These are phyloP conservation scores for Taiozyma sp. DNA, from an alignment of 1,139 yeast species.

Conservation along the genomic window DNA sequence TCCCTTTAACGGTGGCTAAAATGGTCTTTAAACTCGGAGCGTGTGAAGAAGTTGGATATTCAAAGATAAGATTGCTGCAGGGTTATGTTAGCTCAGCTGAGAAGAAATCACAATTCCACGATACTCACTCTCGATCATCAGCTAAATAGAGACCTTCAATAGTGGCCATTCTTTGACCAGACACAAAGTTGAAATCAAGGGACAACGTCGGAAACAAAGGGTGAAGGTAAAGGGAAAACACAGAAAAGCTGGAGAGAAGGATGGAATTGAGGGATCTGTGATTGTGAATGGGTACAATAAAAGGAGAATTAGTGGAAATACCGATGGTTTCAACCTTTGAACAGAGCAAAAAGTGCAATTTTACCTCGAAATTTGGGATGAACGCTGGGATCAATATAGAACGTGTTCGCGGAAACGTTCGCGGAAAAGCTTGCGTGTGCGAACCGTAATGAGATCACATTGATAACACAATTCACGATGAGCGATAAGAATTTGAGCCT, in stretches of 20 bases:
- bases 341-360: background rate
- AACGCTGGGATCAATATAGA: background rate
- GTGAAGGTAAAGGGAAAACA: background rate
- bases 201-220: background rate
- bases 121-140: conserved; percentile 44
- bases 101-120: background rate
- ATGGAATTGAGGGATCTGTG: background rate
- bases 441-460: no score
- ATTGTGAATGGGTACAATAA: background rate
- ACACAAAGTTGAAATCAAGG: background rate
- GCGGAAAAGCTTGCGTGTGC: background rate
- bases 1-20: conserved; percentile 30
- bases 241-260: background rate
- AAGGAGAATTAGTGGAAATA: background rate
- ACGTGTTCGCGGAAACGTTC: background rate
- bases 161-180: conserved; percentile 30
- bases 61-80: conserved; percentile 45
- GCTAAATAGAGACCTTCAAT: conserved; percentile 64
- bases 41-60: conserved; percentile 46
- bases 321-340: background rate
- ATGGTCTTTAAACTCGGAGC: conserved; percentile 48
- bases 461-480: no score
- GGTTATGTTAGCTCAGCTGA: conserved; percentile 5
- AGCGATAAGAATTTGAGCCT: no score
- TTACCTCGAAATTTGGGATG: background rate